phyloP scores from a whole-genome alignment of 176 grass and related monocot species.

The Musa troglodytarum region DNA sequence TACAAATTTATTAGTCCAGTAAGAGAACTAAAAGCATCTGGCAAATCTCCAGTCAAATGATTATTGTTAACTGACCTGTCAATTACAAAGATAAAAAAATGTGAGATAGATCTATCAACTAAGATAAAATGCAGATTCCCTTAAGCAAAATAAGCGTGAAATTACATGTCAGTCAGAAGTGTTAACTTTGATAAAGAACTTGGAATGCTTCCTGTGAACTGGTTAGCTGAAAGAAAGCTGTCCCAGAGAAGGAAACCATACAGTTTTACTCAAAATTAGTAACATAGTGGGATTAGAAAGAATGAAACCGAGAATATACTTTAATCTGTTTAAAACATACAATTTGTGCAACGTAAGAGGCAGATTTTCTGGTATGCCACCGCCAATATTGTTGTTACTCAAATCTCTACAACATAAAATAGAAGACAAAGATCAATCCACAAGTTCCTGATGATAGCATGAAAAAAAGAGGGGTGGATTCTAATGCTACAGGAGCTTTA shows the following conservation, averaged over 20 bases:
- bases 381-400: slow-evolving; percentile 94
- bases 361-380: slow-evolving; percentile 75
- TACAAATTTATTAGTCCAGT: slow-evolving; percentile 79
- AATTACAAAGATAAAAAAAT: slow-evolving; percentile 24
- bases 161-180: slow-evolving; percentile 66
- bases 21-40: slow-evolving; percentile 63
- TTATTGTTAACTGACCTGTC: slow-evolving; percentile 70
- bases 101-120: slow-evolving; percentile 7
- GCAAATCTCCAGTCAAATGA: slow-evolving; percentile 67
- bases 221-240: slow-evolving; percentile 88
- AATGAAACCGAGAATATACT: background rate
- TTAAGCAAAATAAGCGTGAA: slow-evolving; percentile 2
- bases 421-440: background rate
- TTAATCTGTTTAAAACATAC: slow-evolving; percentile 41
- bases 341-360: slow-evolving; percentile 65
- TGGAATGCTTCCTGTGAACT: slow-evolving; percentile 77
- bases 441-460: background rate
- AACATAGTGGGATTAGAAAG: background rate
- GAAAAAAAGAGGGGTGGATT: background rate
- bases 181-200: slow-evolving; percentile 62
- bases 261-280: background rate
- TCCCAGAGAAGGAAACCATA: slow-evolving; percentile 6
- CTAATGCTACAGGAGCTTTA: background rate
- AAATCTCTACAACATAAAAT: slow-evolving; percentile 50
- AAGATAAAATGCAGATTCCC: slow-evolving; percentile 14